These are phyloP conservation scores for Aspergillus unguis DNA, from an alignment of 2,329 filamentous ascomycete genomes.

Conservation along the genomic window DNA sequence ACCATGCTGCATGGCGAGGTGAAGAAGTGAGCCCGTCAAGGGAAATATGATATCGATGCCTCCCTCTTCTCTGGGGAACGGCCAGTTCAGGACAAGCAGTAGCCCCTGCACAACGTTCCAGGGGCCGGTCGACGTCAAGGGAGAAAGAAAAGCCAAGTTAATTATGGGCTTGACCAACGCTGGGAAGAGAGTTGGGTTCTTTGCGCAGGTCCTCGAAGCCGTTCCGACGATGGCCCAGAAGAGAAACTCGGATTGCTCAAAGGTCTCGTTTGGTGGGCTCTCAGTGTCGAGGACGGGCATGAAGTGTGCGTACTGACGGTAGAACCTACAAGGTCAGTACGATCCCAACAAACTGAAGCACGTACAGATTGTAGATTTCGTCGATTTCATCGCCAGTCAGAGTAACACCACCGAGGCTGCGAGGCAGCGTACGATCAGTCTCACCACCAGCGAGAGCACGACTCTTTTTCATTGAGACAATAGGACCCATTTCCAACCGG, in stretches of 20 bases:
- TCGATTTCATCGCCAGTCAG: slow-evolving; percentile 36
- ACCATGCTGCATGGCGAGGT: slow-evolving; percentile 44
- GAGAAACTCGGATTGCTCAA: slow-evolving; percentile 71
- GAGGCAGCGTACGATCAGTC: slow-evolving; percentile 26
- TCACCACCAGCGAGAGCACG: slow-evolving; percentile 9
- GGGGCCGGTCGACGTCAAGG: slow-evolving; percentile 25
- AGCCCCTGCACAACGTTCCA: slow-evolving; percentile 39
- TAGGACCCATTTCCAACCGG: slow-evolving; percentile 17
- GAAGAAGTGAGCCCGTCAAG: slow-evolving; percentile 37
- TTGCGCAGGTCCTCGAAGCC: slow-evolving; percentile 35
- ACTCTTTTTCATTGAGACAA: slow-evolving; percentile 10
- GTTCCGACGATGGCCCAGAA: slow-evolving; percentile 68
- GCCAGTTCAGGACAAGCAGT: slow-evolving; percentile 40
- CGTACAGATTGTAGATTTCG: slow-evolving; percentile 37
- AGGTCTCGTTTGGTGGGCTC: slow-evolving; percentile 69
- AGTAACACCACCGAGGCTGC: slow-evolving; percentile 29
- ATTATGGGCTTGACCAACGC: slow-evolving; percentile 34
- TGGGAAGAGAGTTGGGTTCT: slow-evolving; percentile 38
- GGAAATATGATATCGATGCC: slow-evolving; percentile 36
- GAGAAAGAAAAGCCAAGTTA: slow-evolving; percentile 38
- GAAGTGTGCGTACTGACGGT: slow-evolving; percentile 37
- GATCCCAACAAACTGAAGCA: neutral
- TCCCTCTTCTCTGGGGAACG: slow-evolving; percentile 35
- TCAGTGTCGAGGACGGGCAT: slow-evolving; percentile 41
- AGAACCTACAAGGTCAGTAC: slow-evolving; percentile 22